Evolutionary conservation across 2,329 filamentous ascomycete genomes (phyloP).

Genomic region (Talaromyces sp.): DNA sequence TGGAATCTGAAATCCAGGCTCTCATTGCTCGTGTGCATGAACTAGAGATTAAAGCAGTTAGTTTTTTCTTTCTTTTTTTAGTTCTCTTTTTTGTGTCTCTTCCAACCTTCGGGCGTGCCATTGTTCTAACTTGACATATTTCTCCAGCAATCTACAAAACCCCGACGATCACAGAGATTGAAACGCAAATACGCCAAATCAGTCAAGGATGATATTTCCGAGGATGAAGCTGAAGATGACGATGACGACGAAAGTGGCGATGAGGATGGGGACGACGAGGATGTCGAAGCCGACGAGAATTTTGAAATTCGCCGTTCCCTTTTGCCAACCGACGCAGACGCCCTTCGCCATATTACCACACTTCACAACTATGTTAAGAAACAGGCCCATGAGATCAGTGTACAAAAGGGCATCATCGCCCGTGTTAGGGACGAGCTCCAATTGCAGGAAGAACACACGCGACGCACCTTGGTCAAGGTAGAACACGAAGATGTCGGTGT

Average conservation of each 20-base stretch:
- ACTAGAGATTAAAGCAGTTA: conserved; percentile 71
- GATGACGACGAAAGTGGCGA: conserved; percentile 27
- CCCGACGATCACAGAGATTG: conserved; percentile 31
- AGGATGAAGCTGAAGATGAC: conserved; percentile 16
- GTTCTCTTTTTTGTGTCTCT: background rate
- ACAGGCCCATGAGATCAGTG: conserved; percentile 86
- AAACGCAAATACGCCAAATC: conserved; percentile 29
- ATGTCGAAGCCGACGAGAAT: conserved; percentile 19
- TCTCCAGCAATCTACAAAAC: conserved; percentile 33
- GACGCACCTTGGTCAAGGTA: conserved; percentile 73
- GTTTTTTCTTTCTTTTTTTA: conserved; percentile 12
- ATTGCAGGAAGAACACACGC: conserved; percentile 79
- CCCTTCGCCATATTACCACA: conserved; percentile 59
- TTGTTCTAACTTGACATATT: conserved; percentile 9
- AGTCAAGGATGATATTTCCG: conserved; percentile 22
- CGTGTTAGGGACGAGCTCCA: conserved; percentile 80
- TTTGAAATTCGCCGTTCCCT: conserved; percentile 22
- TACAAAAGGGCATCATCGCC: conserved; percentile 77
- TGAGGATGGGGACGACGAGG: conserved; percentile 49
- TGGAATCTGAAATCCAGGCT: conserved; percentile 78
- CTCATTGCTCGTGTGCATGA: conserved; percentile 72
- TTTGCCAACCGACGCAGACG: conserved; percentile 61
- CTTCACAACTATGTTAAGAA: conserved; percentile 87
- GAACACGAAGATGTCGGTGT: conserved; percentile 84
- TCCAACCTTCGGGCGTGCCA: background rate